Evolutionary conservation across 306 rosid species (phyloP), one percentile per base, ranked within the genome.

Genomic region (Dryas alaskensis): DNA sequence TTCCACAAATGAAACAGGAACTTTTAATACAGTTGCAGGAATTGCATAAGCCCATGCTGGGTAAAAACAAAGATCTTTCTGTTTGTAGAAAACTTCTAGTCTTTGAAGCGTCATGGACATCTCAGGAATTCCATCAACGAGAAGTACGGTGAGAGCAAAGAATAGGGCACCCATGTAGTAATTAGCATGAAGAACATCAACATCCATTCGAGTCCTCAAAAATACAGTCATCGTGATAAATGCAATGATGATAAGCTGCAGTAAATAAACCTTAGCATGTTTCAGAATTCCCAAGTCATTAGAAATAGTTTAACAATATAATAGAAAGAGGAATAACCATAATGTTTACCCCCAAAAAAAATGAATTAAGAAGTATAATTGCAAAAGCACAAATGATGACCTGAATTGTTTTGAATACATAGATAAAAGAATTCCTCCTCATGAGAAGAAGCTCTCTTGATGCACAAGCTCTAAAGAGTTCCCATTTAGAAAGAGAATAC

Each of bases 31-130:
- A 17, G 81, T 37, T 39, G 88, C 75, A 0, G 90, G 88, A 69
- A 87, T 69, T 27, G 86, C 79, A 74, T 86, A 86, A 19, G 88
- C 85, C 87, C 88, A 87, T 31, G 91, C 82, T 7, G 88, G 90
- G 37, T 82, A 84, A 57, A 84, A 82, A 11, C 57, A 50, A 7
- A 84, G 63, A 8, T 81, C 74, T 27, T 63, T 81, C 59, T 81
- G 90, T 19, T 87, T 87, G 53, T 84, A 87, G 81, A 87, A 81
- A 8, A 80, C 70, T 74, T 74, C 73, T 22, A 87, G 80, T 67
- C 86, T 74, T 54, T 71, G 80, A 64, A 84, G 2, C 5, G 88
- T 87, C 84, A 84, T 70, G 4, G 83, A 70, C 73, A 84, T 10
- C 74, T 84, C 90, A 3, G 90, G 81, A 46, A 84, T 9, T 37